Base-by-base conservation (phyloP, 1,139 yeast genomes). In the Diutina mesorugosa region DNA sequence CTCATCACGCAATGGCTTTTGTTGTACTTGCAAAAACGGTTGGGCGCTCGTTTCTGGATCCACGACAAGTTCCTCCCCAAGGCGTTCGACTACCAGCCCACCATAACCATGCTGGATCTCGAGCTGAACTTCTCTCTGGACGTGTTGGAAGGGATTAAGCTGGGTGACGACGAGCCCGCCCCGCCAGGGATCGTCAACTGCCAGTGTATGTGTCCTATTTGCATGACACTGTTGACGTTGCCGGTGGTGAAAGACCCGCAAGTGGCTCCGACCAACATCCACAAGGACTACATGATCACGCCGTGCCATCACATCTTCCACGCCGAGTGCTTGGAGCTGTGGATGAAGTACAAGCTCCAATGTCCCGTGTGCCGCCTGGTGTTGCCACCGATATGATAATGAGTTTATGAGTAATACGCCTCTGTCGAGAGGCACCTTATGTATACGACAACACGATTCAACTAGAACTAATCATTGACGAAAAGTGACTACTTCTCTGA, bases 291-390 rank as follows among this genome's bases (percentile, higher is more conserved):
- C 64, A 90, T 91, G 97, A 83, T 90, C 1, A 90, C 98, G 0
- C 97, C 98, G 0, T 91, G 98, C 67, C 78, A 83, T 56, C 98
- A 91, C 68, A 83, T 90, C 9, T 91, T 90, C 77, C 98, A 91
- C 65, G 79, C 89, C 0, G 85, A 81, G 46, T 91, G 98, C 71
- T 73, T 91, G 62, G 96, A 89, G 65, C 83, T 80, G 62, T 91
- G 98, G 98, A 90, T 91, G 97, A 81, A 86, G 68, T 87, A 90
- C 64, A 87, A 91, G 64, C 70, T 91, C 56, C 97, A 90, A 65
- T 91, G 98, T 70, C 98, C 98, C 0, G 95, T 90, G 3, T 91
- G 98, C 69, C 78, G 98, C 64, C 83, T 83, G 60, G 82, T 90
- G 30, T 72, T 91, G 54, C 97, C 97, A 1, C 97, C 97, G 4